phyloP scores from a whole-genome alignment of 2,329 filamentous ascomycete species.

The Fusarium neocosmosporiellum region DNA sequence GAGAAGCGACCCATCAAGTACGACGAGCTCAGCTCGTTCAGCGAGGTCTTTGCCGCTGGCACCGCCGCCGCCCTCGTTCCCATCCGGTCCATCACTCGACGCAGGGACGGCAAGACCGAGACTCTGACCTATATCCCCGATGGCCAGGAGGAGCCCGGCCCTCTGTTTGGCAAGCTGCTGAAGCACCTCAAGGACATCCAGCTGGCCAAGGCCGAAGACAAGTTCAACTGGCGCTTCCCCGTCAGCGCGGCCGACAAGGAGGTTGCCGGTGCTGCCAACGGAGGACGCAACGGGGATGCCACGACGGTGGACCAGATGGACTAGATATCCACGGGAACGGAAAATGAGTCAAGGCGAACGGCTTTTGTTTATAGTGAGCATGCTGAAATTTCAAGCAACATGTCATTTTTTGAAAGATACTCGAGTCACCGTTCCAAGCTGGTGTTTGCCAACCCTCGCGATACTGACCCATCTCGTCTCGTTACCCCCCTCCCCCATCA shows the following conservation, averaged over 20 bases:
- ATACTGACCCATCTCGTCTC: slow-evolving; percentile 37
- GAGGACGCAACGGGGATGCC: slow-evolving; percentile 32
- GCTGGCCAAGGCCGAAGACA: slow-evolving; percentile 80
- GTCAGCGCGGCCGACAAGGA: slow-evolving; percentile 60
- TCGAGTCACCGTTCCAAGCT: neutral
- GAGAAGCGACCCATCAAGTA: slow-evolving; percentile 79
- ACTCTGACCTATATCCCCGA: slow-evolving; percentile 66
- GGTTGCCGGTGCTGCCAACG: slow-evolving; percentile 44
- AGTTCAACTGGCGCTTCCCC: slow-evolving; percentile 75
- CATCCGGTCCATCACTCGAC: slow-evolving; percentile 88
- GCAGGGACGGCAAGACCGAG: slow-evolving; percentile 55
- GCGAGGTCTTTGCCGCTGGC: slow-evolving; percentile 89
- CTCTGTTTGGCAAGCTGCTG: slow-evolving; percentile 78
- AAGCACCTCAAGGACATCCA: slow-evolving; percentile 86
- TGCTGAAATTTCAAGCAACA: neutral
- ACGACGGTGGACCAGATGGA: slow-evolving; percentile 51
- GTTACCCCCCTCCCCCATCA: slow-evolving; percentile 18
- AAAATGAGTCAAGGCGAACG: slow-evolving; percentile 6
- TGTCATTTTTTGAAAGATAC: neutral
- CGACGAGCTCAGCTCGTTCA: slow-evolving; percentile 63
- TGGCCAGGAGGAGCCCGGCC: slow-evolving; percentile 75
- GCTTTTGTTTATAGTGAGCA: slow-evolving; percentile 7
- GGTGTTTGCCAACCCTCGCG: slow-evolving; percentile 10
- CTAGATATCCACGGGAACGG: slow-evolving; percentile 16
- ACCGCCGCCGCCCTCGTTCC: slow-evolving; percentile 93